Conservation (phyloP, 805 yeast species). For the Candida andamanensis region DNA sequence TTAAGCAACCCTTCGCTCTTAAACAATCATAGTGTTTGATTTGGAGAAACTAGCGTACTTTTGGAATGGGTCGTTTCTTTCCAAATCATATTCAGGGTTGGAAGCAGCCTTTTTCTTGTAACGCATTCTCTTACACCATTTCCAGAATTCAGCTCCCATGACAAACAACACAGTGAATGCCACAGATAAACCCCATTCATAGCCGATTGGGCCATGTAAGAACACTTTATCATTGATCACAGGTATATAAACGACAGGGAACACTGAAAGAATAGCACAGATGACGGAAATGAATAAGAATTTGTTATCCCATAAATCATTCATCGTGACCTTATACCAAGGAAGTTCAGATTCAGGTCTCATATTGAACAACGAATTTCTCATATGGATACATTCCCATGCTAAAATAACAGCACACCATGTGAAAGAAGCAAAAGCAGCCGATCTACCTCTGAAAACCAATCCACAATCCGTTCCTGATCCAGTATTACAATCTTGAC, state of each 20-base stretch:
- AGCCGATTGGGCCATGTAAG: conserved; percentile 62
- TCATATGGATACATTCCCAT: conserved; percentile 76
- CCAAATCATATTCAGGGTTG: conserved; percentile 62
- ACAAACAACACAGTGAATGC: conserved; percentile 56
- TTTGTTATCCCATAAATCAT: conserved; percentile 68
- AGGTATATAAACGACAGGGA: conserved; percentile 84
- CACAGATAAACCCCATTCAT: conserved; percentile 77
- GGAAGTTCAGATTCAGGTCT: conserved; percentile 54
- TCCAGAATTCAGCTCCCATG: conserved; percentile 60
- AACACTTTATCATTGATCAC: conserved; percentile 78
- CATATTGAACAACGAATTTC: conserved; percentile 67
- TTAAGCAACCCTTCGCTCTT: not conserved
- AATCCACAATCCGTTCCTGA: conserved; percentile 45
- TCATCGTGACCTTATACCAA: conserved; percentile 54
- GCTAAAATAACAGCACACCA: conserved; percentile 81
- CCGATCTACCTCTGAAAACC: conserved; percentile 73
- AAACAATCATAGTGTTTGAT: conserved; percentile 5
- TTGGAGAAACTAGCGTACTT: conserved; percentile 57
- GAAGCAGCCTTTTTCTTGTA: conserved; percentile 37
- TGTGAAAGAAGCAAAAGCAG: conserved; percentile 75
- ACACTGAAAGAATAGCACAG: conserved; percentile 62
- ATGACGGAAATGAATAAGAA: conserved; percentile 78
- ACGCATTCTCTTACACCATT: conserved; percentile 57
- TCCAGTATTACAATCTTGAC: conserved; percentile 54
- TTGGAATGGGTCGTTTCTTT: conserved; percentile 57